Evolutionary conservation across 345 rosid species (phyloP).

Genomic region (Aurinia saxatilis): DNA sequence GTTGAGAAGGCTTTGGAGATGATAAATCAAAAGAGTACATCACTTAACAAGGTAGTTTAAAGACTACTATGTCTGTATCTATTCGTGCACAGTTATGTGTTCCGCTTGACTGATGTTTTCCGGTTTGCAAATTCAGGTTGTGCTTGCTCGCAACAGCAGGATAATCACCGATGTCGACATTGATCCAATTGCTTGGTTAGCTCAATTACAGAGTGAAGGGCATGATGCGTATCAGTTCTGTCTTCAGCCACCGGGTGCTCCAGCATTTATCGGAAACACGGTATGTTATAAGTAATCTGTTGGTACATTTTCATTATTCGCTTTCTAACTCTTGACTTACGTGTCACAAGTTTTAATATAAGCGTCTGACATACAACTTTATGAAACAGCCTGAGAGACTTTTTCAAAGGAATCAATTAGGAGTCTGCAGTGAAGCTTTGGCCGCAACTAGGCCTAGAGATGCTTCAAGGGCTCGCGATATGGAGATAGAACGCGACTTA

Average conservation of each 20-base stretch:
- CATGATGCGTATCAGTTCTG: constrained; percentile 83
- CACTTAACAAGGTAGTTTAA: constrained; percentile 56
- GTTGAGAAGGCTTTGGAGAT: constrained; percentile 70
- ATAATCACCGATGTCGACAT: constrained; percentile 55
- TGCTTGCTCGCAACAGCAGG: constrained; percentile 81
- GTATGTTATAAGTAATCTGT: constrained; percentile 30
- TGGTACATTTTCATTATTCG: background rate
- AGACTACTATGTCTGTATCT: background rate
- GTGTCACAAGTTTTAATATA: background rate
- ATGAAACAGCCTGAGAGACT: constrained; percentile 96
- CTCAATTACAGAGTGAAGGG: constrained; percentile 80
- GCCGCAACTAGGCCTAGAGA: constrained; percentile 94
- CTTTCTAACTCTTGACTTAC: background rate
- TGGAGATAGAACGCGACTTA: constrained; percentile 75
- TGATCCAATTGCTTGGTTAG: constrained; percentile 74
- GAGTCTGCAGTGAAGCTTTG: constrained; percentile 81
- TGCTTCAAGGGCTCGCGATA: constrained; percentile 56
- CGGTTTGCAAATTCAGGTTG: constrained; percentile 45
- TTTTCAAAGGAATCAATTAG: constrained; percentile 67
- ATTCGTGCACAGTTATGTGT: background rate
- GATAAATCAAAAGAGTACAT: constrained; percentile 43
- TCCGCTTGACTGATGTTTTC: background rate
- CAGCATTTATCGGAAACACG: constrained; percentile 96
- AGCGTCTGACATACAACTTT: constrained; percentile 34
- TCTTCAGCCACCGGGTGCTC: constrained; percentile 86